phyloP scores from a whole-genome alignment of 192 early-diverging fungal genomes.

The Powellomyces hirtus region DNA sequence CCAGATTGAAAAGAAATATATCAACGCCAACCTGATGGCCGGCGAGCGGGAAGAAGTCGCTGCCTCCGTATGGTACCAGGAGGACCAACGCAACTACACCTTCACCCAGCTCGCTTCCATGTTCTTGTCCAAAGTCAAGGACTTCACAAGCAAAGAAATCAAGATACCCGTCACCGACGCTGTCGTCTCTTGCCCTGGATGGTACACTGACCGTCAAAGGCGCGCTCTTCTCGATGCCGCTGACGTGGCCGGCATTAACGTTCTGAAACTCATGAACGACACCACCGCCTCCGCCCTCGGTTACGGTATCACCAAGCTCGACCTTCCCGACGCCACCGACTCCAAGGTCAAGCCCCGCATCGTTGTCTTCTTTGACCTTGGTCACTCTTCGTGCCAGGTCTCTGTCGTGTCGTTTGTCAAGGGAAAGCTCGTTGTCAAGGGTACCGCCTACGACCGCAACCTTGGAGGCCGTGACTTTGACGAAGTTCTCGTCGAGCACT shows the following conservation, averaged over 20 bases:
- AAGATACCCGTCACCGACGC: slow-evolving; percentile 84
- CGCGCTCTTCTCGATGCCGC: slow-evolving; percentile 84
- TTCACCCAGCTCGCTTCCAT: slow-evolving; percentile 88
- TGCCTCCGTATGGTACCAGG: slow-evolving; percentile 79
- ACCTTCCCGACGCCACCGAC: slow-evolving; percentile 79
- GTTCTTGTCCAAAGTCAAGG: slow-evolving; percentile 92
- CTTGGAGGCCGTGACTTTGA: slow-evolving; percentile 97
- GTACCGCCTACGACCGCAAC: slow-evolving; percentile 88
- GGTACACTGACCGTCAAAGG: slow-evolving; percentile 94
- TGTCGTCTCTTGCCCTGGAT: slow-evolving; percentile 90
- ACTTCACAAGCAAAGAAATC: slow-evolving; percentile 80
- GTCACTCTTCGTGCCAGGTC: slow-evolving; percentile 84
- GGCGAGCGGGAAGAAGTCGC: slow-evolving; percentile 77
- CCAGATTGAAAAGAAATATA: slow-evolving; percentile 76
- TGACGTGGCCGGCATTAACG: slow-evolving; percentile 85
- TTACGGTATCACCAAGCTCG: slow-evolving; percentile 97
- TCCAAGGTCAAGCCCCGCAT: slow-evolving; percentile 77
- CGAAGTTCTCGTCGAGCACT: slow-evolving; percentile 81
- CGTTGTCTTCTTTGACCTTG: slow-evolving; percentile 92
- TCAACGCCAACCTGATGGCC: slow-evolving; percentile 77
- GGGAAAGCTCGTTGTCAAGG: slow-evolving; percentile 91
- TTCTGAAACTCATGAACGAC: slow-evolving; percentile 90
- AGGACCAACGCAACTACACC: slow-evolving; percentile 74
- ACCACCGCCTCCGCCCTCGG: slow-evolving; percentile 89
- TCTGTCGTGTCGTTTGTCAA: slow-evolving; percentile 90